These are phyloP conservation scores for Neurospora sp. DNA, from an alignment of 495 filamentous ascomycete genomes.

Conservation along the genomic window DNA sequence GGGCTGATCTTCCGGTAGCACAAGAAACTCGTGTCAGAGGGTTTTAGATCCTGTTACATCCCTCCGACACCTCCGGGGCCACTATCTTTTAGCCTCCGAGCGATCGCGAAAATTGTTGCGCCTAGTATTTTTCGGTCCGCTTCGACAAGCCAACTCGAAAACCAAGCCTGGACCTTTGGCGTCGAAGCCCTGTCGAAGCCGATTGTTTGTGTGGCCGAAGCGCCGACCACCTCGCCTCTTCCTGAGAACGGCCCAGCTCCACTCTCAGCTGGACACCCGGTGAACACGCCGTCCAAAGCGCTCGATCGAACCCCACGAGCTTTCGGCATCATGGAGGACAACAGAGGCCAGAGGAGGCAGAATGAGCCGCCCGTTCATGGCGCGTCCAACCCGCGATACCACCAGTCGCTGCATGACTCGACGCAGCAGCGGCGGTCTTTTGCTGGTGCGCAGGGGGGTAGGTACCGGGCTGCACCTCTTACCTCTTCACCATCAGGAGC, in stretches of 20 bases:
- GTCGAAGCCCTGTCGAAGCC: slow-evolving; percentile 16
- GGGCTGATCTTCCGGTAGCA: slow-evolving; percentile 2
- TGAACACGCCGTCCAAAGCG: slow-evolving; percentile 28
- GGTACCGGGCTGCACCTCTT: slow-evolving; percentile 37
- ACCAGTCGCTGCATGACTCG: slow-evolving; percentile 28
- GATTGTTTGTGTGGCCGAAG: slow-evolving; percentile 21
- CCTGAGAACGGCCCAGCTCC: slow-evolving; percentile 45
- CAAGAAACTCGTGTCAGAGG: slow-evolving; percentile 4
- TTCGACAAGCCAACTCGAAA: background rate
- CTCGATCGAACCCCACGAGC: slow-evolving; percentile 34
- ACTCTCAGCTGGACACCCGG: slow-evolving; percentile 49
- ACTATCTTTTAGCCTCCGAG: background rate
- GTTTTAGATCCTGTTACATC: background rate
- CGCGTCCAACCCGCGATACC: slow-evolving; percentile 34
- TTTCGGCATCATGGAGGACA: slow-evolving; percentile 52
- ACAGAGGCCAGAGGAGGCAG: slow-evolving; percentile 55
- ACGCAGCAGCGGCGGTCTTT: slow-evolving; percentile 33
- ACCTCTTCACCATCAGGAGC: slow-evolving; percentile 32
- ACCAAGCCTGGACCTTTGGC: background rate
- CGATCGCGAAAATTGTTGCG: background rate
- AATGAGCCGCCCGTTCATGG: slow-evolving; percentile 48
- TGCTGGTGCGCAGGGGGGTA: slow-evolving; percentile 31
- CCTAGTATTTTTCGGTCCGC: slow-evolving; percentile 3
- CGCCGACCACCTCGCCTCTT: slow-evolving; percentile 44
- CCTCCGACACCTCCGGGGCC: background rate